Evolutionary conservation across 176 grass and related monocot species (phyloP).

Genomic region (Aegilops longissima): DNA sequence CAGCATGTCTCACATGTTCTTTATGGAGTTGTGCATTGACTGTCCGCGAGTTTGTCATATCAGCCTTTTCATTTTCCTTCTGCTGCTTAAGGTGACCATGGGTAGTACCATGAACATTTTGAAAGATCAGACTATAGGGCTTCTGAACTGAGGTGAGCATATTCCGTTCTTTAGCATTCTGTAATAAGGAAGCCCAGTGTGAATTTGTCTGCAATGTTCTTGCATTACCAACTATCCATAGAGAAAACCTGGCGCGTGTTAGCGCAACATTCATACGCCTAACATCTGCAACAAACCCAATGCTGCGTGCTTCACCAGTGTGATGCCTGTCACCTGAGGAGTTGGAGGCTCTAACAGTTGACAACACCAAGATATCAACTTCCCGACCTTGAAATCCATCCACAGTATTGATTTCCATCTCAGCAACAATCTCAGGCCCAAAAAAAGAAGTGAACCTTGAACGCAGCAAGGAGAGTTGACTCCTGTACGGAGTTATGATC

Average conservation of each 20-base stretch:
- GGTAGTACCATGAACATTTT: constrained; percentile 27
- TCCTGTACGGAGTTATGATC: constrained; percentile 91
- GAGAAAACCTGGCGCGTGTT: constrained; percentile 85
- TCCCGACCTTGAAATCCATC: constrained; percentile 99
- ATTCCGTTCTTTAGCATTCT: constrained; percentile 76
- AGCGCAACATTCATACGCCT: constrained; percentile 98
- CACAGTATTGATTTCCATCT: constrained; percentile 94
- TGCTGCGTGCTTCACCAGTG: constrained; percentile 53
- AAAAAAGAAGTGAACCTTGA: constrained; percentile 69
- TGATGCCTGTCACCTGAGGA: constrained; percentile 33
- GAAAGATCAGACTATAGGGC: constrained; percentile 68
- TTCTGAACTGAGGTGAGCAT: constrained; percentile 58
- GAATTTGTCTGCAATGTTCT: constrained; percentile 75
- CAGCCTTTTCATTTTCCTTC: constrained; percentile 28
- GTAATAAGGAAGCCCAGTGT: constrained; percentile 78
- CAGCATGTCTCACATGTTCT: constrained; percentile 29
- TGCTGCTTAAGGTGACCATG: constrained; percentile 31
- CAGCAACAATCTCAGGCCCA: constrained; percentile 79
- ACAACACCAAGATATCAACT: constrained; percentile 91
- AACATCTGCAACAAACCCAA: constrained; percentile 98
- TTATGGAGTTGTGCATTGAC: constrained; percentile 8
- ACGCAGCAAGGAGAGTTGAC: constrained; percentile 80
- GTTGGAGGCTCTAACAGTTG: constrained; percentile 88
- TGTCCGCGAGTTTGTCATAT: not conserved
- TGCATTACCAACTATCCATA: constrained; percentile 94